These are phyloP conservation scores for Elongisporangium undulatum DNA, from an alignment of 352 stramenopile genomes.

Conservation along the genomic window DNA sequence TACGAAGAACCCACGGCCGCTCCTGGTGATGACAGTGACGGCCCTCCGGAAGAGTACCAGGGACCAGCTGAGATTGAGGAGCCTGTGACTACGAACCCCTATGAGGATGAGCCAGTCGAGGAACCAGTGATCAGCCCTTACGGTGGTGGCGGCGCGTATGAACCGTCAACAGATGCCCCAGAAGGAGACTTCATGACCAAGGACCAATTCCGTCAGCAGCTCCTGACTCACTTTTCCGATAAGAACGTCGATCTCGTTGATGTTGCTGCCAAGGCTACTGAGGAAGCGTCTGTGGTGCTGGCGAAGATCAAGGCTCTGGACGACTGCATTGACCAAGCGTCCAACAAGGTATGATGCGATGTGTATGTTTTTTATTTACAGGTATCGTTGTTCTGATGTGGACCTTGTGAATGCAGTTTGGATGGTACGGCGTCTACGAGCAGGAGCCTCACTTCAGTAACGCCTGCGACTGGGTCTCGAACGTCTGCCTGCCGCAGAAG, in stretches of 20 bases:
- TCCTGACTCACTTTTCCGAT: conserved; percentile 20
- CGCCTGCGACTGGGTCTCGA: conserved; percentile 38
- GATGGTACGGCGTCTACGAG: conserved; percentile 52
- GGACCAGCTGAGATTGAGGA: not conserved
- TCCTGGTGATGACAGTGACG: not conserved
- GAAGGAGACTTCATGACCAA: conserved; percentile 38
- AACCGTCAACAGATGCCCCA: not conserved
- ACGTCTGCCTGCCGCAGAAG: conserved; percentile 24
- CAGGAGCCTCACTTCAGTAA: conserved; percentile 36
- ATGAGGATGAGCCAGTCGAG: no score
- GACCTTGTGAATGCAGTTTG: conserved; percentile 24
- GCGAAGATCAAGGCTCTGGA: conserved; percentile 22
- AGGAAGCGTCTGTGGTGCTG: conserved; percentile 12
- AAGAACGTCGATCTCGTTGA: conserved; percentile 21
- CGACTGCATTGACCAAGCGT: conserved; percentile 36
- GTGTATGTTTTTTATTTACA: not conserved
- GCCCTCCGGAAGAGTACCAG: not conserved
- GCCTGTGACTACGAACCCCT: not conserved
- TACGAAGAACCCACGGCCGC: not conserved
- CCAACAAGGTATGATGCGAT: conserved; percentile 32
- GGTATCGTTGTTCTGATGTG: conserved; percentile 7
- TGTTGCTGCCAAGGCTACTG: conserved; percentile 13
- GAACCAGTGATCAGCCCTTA: no score
- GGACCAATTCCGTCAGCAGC: conserved; percentile 31
- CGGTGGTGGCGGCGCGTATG: no score